Base-by-base conservation (phyloP, 768 basidiomycete genomes). In the Galerina marginata region DNA sequence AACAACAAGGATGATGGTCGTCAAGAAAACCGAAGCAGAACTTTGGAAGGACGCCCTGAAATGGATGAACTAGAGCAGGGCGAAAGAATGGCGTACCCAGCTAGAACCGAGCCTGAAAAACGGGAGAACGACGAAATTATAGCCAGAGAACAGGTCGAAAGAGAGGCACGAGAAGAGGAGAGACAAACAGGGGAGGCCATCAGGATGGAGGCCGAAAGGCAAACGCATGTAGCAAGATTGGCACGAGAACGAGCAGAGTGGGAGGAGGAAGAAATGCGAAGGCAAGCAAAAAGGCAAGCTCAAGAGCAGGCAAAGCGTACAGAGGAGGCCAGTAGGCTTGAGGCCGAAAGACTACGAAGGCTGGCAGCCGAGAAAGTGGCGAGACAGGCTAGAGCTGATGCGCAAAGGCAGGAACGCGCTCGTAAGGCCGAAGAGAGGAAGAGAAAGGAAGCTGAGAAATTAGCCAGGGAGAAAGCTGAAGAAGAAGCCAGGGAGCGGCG, bases 361-460 rank as follows among this genome's bases (percentile, higher is more conserved):
- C 16, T 44, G 9, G 50, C 43, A 11, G 6, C 6, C n/a, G 54
- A 61, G 40, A 56, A 16, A 26, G 48, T 33, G 10, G 55, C 55
- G 3, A 48, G 25, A 11, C 42, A 44, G 25, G 60, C 56, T 15
- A 43, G 44, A 48, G 43, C 29, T 9, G 45, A 56, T 16, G 23
- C 38, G 14, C 25, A 39, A 6, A 49, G n/a, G 23, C 56, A 61
- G 49, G 65, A 67, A 50, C 63, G 63, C 52, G 49, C 58, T 36
- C 65, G 64, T 6, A 64, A 43, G 20, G 55, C 51, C 14, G 42
- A 60, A 36, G 54, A 61, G 40, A 59, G 59, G 43, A 65, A 58
- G 39, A 38, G 25, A n/a, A 36, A 42, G 15, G 61, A 56, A 59
- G 47, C 33, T 44, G 52, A 54, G 40, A 60, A 50, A 54, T 12